Evolutionary conservation across 345 rosid genomes (phyloP), one percentile per base, ranked within the genome.

Genomic region (Ceriops tagal): DNA sequence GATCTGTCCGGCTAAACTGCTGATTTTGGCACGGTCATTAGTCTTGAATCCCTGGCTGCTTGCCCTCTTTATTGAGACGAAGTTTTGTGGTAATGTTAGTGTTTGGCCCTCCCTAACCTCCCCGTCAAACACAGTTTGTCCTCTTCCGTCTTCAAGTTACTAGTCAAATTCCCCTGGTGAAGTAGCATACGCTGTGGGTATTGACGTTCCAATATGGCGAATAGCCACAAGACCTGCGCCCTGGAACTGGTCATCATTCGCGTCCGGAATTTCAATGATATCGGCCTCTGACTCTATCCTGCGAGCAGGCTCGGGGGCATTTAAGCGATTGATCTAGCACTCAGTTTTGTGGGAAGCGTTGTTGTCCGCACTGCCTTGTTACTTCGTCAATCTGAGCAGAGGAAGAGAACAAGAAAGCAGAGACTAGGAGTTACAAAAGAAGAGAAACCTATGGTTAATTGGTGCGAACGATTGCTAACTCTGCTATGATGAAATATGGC

Each of bases 191-290:
- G 69, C 76, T 63, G 73, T 86, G 81, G n/a, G 83, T 71, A 60
- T 86, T 75, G n/a, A 64, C 3, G 83, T 80, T 78, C 82, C 79
- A 79, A 62, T 75, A 78, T 82, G 88, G 56, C 84, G 80, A 39
- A 82, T 9, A 28, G 71, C 73, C 0, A 69, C 83, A 13, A 75
- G 84, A 8, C 79, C 81, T 3, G 84, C 80, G 35, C 86, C 80
- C 65, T 60, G 71, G 67, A 82, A 62, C 65, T 82, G 81, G 11
- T 77, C 62, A 5, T 76, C 65, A 26, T 70, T 64, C 64, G 71
- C 80, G 52, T 82, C 78, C 81, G 80, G 80, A 34, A 80, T 66
- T 69, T 85, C 80, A 24, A 78, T 70, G 61, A 57, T 47, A 5
- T 86, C 79, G 20, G 77, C 83, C 64, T 84, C 87, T 0, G 81